phyloP scores from a whole-genome alignment of 164 flowering plant genomes.

The Santalum album region DNA sequence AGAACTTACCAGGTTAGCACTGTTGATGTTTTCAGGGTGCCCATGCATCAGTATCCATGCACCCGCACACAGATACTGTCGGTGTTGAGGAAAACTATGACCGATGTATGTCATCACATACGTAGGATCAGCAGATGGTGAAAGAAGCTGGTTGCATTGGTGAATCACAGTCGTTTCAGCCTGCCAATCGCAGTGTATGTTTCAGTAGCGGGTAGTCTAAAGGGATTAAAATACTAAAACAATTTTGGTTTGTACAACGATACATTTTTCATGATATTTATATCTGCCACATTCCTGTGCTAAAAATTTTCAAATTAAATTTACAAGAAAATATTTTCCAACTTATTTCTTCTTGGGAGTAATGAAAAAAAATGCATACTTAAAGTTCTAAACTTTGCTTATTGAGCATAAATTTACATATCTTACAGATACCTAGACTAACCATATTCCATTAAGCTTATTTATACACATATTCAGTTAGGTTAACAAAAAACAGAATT shows the following conservation, averaged over 20 bases:
- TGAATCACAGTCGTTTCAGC: slow-evolving; percentile 84
- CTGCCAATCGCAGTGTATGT: slow-evolving; percentile 30
- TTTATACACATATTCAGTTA: too few relatives aligned
- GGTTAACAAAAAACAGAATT: too few relatives aligned
- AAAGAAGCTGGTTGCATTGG: slow-evolving; percentile 89
- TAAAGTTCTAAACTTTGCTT: too few relatives aligned
- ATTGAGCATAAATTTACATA: too few relatives aligned
- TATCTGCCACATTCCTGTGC: too few relatives aligned
- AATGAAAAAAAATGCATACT: too few relatives aligned
- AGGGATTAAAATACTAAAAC: not conserved
- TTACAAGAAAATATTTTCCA: not conserved
- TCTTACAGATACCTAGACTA: too few relatives aligned
- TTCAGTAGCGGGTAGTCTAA: not conserved
- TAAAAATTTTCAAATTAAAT: not conserved
- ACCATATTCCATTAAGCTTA: too few relatives aligned
- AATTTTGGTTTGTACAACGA: not conserved
- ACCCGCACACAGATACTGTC: slow-evolving; percentile 88
- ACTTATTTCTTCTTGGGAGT: not conserved
- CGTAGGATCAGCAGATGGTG: slow-evolving; percentile 76
- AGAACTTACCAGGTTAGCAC: slow-evolving; percentile 60
- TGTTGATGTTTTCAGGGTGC: slow-evolving; percentile 83
- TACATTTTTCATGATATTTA: not conserved
- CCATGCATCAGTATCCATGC: slow-evolving; percentile 95
- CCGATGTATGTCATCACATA: slow-evolving; percentile 76
- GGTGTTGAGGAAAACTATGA: slow-evolving; percentile 83